These are phyloP conservation scores for Hericium rajendrae DNA, from an alignment of 768 basidiomycete genomes.

Conservation along the genomic window DNA sequence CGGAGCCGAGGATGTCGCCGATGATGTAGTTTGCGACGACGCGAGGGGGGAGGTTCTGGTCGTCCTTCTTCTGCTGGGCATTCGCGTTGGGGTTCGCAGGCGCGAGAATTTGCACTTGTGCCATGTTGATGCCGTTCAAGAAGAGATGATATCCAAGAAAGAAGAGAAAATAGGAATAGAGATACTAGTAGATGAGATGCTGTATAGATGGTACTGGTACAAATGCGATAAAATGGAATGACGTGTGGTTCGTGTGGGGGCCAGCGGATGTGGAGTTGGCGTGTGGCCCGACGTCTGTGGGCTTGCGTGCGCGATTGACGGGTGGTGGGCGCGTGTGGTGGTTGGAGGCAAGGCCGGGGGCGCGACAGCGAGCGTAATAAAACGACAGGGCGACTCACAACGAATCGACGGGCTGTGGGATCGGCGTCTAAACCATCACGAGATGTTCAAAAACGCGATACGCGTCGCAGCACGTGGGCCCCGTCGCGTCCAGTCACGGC, in stretches of 20 bases:
- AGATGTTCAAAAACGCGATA: background rate
- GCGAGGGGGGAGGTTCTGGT: no score
- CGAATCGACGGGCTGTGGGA: background rate
- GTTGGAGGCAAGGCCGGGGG: background rate
- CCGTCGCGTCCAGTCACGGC: background rate
- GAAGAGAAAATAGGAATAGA: background rate
- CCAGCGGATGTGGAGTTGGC: background rate
- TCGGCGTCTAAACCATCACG: background rate
- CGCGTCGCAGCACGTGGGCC: background rate
- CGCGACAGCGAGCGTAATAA: background rate
- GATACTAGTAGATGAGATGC: background rate
- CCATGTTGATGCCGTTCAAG: background rate
- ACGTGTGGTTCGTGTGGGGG: background rate
- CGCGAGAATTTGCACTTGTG: background rate
- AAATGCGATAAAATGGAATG: background rate
- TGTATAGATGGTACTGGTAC: background rate
- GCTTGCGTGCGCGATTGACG: no score
- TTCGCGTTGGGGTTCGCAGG: background rate
- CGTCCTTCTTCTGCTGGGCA: background rate
- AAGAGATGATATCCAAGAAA: background rate
- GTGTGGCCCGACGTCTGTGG: no score
- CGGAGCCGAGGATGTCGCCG: conserved; percentile 52
- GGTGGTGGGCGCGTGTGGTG: background rate
- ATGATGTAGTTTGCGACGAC: conserved; percentile 54
- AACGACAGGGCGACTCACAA: background rate